Evolutionary conservation across 306 rosid genomes (phyloP), one percentile per base, ranked within the genome.

Genomic region (Sechiopsis laciniata): DNA sequence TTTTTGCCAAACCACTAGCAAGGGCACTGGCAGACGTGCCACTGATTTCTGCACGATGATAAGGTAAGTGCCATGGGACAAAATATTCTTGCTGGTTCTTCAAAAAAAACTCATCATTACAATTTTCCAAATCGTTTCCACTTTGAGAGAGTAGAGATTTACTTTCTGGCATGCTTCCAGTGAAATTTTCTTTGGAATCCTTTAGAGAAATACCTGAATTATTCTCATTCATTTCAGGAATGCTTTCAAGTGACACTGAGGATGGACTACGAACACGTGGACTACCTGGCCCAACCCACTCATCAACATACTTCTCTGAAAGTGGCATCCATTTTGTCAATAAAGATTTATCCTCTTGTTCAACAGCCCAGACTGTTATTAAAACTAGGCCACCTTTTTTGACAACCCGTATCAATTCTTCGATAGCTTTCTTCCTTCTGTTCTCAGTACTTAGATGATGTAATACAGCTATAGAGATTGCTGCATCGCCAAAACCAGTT

Each of bases 11-110:
- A 77, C 96, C 99, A 77, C 69, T 85, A 51, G 89, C 95, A 79
- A 91, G 83, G 80, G 99, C 97, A 71, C 79, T 82, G 67, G 91
- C 90, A 82, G 99, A 94, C 73, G 92, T 87, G 42, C 97, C 95
- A 59, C 89, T 82, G 29, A 87, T 78, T 83, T 94, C 97, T 11
- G 97, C 96, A n/a, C 96, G 96, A 79, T 94, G 97, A 84, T 89
- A 94, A 59, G 97, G 99, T 67, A 94, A 83, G 82, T 89, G 99
- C 99, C 99, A 91, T 55, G 97, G 97, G 71, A 94, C 90, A 76
- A 91, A 94, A 83, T 85, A 94, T 56, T 94, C 99, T 77, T 94
- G 97, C 24, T 87, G 95, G 76, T 82, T 84, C 55, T 82, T 80
- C 16, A 63, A 37, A 73, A 75, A 71, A 1, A 68, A 77, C n/a